phyloP scores from a whole-genome alignment of 2,329 filamentous ascomycete genomes.

The Polychaeton citri region DNA sequence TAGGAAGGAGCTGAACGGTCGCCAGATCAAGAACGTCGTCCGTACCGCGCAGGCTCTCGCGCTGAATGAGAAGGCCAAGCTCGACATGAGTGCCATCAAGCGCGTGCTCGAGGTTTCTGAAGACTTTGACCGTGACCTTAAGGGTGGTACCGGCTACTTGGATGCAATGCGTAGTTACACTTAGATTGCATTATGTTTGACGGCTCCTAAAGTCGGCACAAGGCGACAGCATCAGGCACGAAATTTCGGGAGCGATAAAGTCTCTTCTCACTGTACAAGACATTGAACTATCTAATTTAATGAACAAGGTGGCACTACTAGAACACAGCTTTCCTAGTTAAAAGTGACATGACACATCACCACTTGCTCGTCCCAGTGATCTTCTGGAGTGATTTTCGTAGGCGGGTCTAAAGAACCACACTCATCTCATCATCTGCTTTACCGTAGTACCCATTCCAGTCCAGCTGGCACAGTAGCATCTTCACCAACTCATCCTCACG shows the following conservation, averaged over 20 bases:
- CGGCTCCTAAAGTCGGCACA: too few species aligned
- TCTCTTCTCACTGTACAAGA: too few species aligned
- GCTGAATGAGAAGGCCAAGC: conserved; percentile 55
- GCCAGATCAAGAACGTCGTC: conserved; percentile 79
- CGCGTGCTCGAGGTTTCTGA: conserved; percentile 74
- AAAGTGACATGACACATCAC: too few species aligned
- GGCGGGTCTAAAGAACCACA: too few species aligned
- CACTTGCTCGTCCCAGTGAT: too few species aligned
- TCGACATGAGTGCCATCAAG: conserved; percentile 68
- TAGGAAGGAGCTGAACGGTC: conserved; percentile 54
- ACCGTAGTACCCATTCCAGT: not conserved
- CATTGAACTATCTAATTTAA: too few species aligned
- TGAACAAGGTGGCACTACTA: too few species aligned
- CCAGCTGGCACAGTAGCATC: not conserved
- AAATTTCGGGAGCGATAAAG: too few species aligned
- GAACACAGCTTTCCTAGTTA: too few species aligned
- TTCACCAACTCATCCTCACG: not conserved
- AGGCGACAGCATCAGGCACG: too few species aligned
- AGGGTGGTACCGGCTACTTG: conserved; percentile 64
- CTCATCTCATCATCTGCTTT: not conserved
- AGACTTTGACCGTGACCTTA: conserved; percentile 71
- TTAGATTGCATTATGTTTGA: too few species aligned
- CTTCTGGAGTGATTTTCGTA: too few species aligned
- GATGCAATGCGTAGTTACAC: conserved; percentile 77
- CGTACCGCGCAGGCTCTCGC: conserved; percentile 73